Evolutionary conservation across 2,329 filamentous ascomycete species (phyloP), one percentile per base, ranked within the genome.

Genomic region (Arachnopeziza araneosa): DNA sequence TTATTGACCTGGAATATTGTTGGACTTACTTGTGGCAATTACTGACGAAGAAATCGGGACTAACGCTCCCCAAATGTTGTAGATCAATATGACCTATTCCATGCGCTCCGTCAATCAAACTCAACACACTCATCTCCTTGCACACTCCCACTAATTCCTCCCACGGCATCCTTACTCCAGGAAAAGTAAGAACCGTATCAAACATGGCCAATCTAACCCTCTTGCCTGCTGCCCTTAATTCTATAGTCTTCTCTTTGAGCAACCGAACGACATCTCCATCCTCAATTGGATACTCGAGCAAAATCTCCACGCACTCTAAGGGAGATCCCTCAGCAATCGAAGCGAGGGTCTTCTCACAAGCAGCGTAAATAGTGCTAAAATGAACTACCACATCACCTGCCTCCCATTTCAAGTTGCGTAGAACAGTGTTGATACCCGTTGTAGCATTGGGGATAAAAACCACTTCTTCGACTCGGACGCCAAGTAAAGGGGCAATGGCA

Each of bases 21-120:
- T 44, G n/a, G 12, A 57, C 83, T 91, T 92, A 97, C 79, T 96
- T 96, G 76, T 96, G 90, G 69, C 87, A 91, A 72, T 96, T 97
- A 60, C 82, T 88, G 10, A 93, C 83, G 70, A 96, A 91, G 75
- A 96, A 96, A 74, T 97, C 93, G 0, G 91, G 87, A 61, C 91
- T 83, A 2, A 91, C 76, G 6, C 75, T 72, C 0, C 72, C 66
- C 9, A 96, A 74, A 72, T 96, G 83, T 14, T 96, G 75, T 21
- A 71, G 62, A 73, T 96, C 83, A n/a, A 96, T 75, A 2, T 82
- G 79, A 1, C 93, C 93, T 32, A 96, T 76, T 0, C 88, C 88
- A 75, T 97, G 93, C 0, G 93, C 93, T 19, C 85, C 93, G 72
- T 97, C 93, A 44, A 97, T 78, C 24, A 90, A 77, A 70, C 88